These are phyloP conservation scores for Prunus campanulata DNA, from an alignment of 306 rosid genomes.

Conservation along the genomic window DNA sequence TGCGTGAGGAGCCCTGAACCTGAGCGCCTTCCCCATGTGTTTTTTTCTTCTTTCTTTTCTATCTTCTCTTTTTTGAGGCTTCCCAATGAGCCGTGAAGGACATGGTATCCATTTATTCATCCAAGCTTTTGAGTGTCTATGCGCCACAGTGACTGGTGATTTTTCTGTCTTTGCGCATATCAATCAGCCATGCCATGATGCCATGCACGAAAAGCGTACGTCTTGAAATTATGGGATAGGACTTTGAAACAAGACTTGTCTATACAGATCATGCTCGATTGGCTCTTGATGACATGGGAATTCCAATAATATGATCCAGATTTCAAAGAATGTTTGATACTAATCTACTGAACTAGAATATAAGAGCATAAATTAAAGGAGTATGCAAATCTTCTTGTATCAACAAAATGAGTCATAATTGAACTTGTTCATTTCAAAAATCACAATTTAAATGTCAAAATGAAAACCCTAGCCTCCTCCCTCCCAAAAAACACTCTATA, in stretches of 20 bases:
- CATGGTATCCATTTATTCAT: background rate
- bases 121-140: background rate
- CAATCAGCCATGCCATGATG: background rate
- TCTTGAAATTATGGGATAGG: background rate
- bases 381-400: too few relatives aligned
- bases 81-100: background rate
- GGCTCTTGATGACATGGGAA: background rate
- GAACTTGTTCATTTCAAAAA: too few relatives aligned
- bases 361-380: too few relatives aligned
- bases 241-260: background rate
- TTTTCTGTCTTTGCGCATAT: background rate
- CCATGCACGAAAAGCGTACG: conserved; percentile 7
- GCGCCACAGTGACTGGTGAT: background rate
- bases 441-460: too few relatives aligned
- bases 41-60: background rate
- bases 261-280: background rate
- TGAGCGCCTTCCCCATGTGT: conserved; percentile 12
- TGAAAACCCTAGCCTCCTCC: too few relatives aligned
- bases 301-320: background rate
- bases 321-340: background rate
- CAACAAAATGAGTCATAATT: too few relatives aligned
- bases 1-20: conserved; percentile 21
- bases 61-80: background rate
- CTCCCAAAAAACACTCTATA: too few relatives aligned
- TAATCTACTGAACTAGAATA: too few relatives aligned